Base-by-base conservation (phyloP, 208 protist genomes). In the Zelonia costaricensis region DNA sequence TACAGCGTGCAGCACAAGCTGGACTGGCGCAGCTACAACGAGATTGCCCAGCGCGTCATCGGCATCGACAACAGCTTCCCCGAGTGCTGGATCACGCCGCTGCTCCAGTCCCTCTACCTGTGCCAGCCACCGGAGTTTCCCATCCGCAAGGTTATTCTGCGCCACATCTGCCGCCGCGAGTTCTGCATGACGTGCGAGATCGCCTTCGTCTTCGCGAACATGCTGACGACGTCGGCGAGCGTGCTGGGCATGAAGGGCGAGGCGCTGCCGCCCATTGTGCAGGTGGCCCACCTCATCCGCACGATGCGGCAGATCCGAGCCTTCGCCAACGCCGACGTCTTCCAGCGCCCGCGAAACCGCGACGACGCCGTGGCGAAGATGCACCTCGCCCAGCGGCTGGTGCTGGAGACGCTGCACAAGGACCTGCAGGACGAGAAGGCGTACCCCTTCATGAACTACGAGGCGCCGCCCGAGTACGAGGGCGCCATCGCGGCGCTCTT, bases 131-230 rank as follows among this genome's bases (percentile, higher is more conserved):
- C 84, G 0, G 77, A 91, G 59, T 96, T 80, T 55, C 86, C 90
- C 27, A 76, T 96, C 36, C 83, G 90, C 38, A 86, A 81, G 52
- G 84, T 90, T 23, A 72, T 96, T 44, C 33, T 96, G 42, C 75
- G 76, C 16, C 86, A 96, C 57, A 52, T 96, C n/a, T 93, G 87
- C 78, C 72, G 58, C 31, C 76, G 78, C 1, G 82, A 92, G 72
- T 96, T 86, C 64, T 96, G 86, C 57, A 69, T 96, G 57, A 88
- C 90, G n/a, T 96, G 86, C 75, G 84, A 96, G 68, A 82, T 88
- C 10, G 69, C 83, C 33, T 90, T 93, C 65, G 71, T 93, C 65
- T 96, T 95, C 62, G 55, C 84, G 30, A 96, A 96, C 77, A 93
- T 96, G 86, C 51, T 92, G 66, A 79, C 82, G 51, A 85, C 74